Evolutionary conservation across 2,329 filamentous ascomycete genomes (phyloP).

Genomic region (Fusarium siculi): DNA sequence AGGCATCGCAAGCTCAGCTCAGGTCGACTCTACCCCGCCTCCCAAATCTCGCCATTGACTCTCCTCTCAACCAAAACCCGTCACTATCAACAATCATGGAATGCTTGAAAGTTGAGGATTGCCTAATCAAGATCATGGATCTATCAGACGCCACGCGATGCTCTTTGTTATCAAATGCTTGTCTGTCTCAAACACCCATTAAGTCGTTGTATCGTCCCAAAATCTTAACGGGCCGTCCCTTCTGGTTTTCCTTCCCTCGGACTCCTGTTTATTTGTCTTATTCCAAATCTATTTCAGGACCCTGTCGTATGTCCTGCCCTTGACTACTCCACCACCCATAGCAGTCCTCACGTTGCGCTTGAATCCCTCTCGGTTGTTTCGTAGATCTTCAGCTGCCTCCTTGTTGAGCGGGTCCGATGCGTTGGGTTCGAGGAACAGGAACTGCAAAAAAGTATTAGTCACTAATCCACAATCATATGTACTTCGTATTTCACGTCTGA

Average conservation of each 20-base stretch:
- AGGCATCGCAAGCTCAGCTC: slow-evolving; percentile 16
- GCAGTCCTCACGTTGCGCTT: slow-evolving; percentile 87
- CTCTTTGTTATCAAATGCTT: slow-evolving; percentile 28
- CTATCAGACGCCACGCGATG: slow-evolving; percentile 31
- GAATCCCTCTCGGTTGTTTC: slow-evolving; percentile 86
- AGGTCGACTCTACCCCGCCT: neutral
- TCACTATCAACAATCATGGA: slow-evolving; percentile 7
- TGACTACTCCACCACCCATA: slow-evolving; percentile 84
- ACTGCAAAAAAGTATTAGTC: slow-evolving; percentile 63
- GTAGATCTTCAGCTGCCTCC: slow-evolving; percentile 93
- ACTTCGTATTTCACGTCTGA: neutral
- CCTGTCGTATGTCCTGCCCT: slow-evolving; percentile 78
- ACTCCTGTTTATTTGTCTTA: slow-evolving; percentile 8
- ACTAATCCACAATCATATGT: neutral
- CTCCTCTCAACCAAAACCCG: slow-evolving; percentile 1
- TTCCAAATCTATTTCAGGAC: slow-evolving; percentile 70
- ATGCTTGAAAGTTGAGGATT: slow-evolving; percentile 15
- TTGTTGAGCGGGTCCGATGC: slow-evolving; percentile 98
- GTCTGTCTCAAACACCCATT: slow-evolving; percentile 15
- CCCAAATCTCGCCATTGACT: neutral
- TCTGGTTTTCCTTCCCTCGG: slow-evolving; percentile 5
- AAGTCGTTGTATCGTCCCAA: slow-evolving; percentile 18
- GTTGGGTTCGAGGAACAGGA: slow-evolving; percentile 97
- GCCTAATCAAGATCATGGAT: slow-evolving; percentile 27
- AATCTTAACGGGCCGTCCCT: slow-evolving; percentile 8